These are phyloP conservation scores for Geotrichum citri-aurantii DNA, from an alignment of 1,139 yeast genomes.

Conservation along the genomic window DNA sequence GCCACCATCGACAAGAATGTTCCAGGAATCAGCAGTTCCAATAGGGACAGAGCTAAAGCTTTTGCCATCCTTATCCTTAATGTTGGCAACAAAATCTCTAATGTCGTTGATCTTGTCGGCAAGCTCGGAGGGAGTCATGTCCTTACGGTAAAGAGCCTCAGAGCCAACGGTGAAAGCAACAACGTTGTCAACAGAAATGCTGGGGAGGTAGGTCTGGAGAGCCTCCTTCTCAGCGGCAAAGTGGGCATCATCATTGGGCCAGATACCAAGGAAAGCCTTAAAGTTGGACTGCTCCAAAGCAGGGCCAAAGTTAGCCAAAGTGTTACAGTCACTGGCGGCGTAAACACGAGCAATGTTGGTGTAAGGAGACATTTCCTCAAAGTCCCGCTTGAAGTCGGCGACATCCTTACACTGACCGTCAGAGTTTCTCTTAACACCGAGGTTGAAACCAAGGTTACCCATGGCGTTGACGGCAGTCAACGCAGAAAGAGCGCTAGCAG, in stretches of 20 bases:
- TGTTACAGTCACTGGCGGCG: slow-evolving; percentile 84
- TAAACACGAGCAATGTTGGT: slow-evolving; percentile 68
- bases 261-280: slow-evolving; percentile 70
- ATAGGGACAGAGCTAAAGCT: slow-evolving; percentile 67
- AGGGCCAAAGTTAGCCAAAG: slow-evolving; percentile 75
- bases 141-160: slow-evolving; percentile 85
- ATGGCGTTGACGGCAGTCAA: slow-evolving; percentile 14
- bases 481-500: slow-evolving; percentile 12
- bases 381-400: slow-evolving; percentile 60
- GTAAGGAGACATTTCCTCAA: slow-evolving; percentile 50
- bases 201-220: slow-evolving; percentile 61
- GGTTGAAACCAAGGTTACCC: slow-evolving; percentile 55
- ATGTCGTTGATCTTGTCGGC: slow-evolving; percentile 49
- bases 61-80: slow-evolving; percentile 75
- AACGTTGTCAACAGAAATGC: slow-evolving; percentile 58
- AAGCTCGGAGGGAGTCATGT: slow-evolving; percentile 62
- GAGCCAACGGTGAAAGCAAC: slow-evolving; percentile 81
- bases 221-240: slow-evolving; percentile 66
- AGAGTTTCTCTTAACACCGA: slow-evolving; percentile 65
- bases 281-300: slow-evolving; percentile 76
- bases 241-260: slow-evolving; percentile 84
- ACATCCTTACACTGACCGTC: slow-evolving; percentile 48
- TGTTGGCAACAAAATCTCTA: slow-evolving; percentile 49
- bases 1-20: slow-evolving; percentile 74
- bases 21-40: slow-evolving; percentile 96